These are phyloP conservation scores for Clonostachys solani DNA, from an alignment of 2,329 filamentous ascomycete species.

Conservation along the genomic window DNA sequence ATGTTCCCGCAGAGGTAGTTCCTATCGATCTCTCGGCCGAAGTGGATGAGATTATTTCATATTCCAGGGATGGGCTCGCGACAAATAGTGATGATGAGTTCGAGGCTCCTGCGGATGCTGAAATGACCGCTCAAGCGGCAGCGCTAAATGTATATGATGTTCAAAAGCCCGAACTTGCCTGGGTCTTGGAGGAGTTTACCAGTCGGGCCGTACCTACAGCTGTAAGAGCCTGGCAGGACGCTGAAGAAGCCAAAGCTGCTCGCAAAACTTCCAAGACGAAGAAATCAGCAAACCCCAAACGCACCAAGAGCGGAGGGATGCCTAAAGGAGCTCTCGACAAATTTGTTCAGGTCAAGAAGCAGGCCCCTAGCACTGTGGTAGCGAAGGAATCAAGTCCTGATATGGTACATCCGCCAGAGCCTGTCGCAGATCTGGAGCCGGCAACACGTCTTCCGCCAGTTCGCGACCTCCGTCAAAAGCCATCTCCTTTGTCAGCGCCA, in stretches of 20 bases:
- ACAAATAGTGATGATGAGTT: slow-evolving; percentile 64
- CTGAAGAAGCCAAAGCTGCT: slow-evolving; percentile 10
- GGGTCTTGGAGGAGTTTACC: slow-evolving; percentile 30
- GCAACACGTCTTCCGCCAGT: too few relatives aligned
- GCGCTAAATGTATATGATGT: slow-evolving; percentile 56
- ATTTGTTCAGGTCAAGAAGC: slow-evolving; percentile 35
- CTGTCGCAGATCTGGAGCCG: too few relatives aligned
- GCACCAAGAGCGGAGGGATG: slow-evolving; percentile 10
- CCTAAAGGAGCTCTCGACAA: slow-evolving; percentile 28
- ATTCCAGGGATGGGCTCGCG: slow-evolving; percentile 49
- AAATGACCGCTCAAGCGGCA: slow-evolving; percentile 1
- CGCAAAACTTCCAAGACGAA: slow-evolving; percentile 17
- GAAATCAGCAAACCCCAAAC: slow-evolving; percentile 13
- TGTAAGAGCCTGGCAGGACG: slow-evolving; percentile 19
- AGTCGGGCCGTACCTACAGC: slow-evolving; percentile 14
- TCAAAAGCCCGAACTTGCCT: slow-evolving; percentile 47
- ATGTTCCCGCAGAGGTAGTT: slow-evolving; percentile 71
- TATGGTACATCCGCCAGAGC: slow-evolving; percentile 3
- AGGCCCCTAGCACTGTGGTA: slow-evolving; percentile 4
- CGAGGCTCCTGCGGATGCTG: slow-evolving; percentile 24
- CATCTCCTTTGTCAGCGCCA: slow-evolving; percentile 15
- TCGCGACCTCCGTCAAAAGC: too few relatives aligned
- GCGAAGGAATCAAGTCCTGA: background rate
- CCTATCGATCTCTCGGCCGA: slow-evolving; percentile 73
- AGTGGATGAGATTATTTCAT: slow-evolving; percentile 53